Evolutionary conservation across 768 basidiomycete genomes (phyloP), one percentile per base, ranked within the genome.

Genomic region (Tricholoma furcatifolium): DNA sequence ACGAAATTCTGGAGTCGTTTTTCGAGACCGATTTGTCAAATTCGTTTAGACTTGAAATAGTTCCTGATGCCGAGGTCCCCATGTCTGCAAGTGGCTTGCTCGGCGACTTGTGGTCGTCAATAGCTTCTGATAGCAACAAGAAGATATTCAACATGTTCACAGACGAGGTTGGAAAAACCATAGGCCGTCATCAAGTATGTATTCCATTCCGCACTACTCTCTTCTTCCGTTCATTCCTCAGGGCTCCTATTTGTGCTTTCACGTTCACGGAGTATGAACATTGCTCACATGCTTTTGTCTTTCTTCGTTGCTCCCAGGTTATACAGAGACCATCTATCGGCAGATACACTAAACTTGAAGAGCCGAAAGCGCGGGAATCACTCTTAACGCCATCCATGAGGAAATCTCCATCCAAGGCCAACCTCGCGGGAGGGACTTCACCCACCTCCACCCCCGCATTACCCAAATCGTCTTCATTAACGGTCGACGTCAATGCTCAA

Each of bases 1-100:
- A 98, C 59, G 95, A 98, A 67, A 78, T 98, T 23, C 81, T 99
- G 21, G 97, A 99, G 66, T 88, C 90, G 1, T 99, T 99, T 79
- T 99, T 98, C 62, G 94, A 93, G 63, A 83, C 88, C 0, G 97
- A 98, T 67, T 75, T 99, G 56, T 84, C 91, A 0, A 83, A 81
- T 1, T 94, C 94, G 2, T 98, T 97, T 81, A 80, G 83, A 57
- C 75, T 97, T 31, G 85, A 89, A 51, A 74, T 79, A 14, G 74
- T 88, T 5, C 80, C 83, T 0, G 86, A 90, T 50, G 74, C 82
- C 62, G 91, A 88, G 58, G 70, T 86, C 15, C 76, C 84, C 2
- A 73, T 76, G 17, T 71, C 78, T 42, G 82, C 74, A 59, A 82
- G 74, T 60, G 83, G 86, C 6, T 71, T 92, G 50, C 70, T 87